Base-by-base conservation (phyloP, 140 eudicot species). In the Erigeron philadelphicus region DNA sequence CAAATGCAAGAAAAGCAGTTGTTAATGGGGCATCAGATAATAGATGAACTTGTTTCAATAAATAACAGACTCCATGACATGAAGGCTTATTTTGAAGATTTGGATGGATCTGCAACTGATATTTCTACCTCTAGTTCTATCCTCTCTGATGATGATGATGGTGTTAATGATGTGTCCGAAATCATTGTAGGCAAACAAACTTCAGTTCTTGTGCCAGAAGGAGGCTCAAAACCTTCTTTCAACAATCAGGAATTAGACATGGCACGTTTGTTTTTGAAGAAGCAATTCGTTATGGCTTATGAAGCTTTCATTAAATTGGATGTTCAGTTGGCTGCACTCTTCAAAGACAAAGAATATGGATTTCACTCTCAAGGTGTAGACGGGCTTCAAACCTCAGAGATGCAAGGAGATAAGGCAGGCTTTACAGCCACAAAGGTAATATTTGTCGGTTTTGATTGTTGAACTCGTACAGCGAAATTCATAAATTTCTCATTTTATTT, bases 31-130 rank as follows among this genome's bases (percentile, higher is more conserved):
- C 72, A 77, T 25, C 80, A 62, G 64, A 78, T 84, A 68, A 73
- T 71, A 40, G 72, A 79, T 62, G 86, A 78, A 82, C 91, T 87
- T 81, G 75, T 47, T 50, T 55, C 80, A 44, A 72, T 76, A 75
- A 85, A 75, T 75, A 52, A 73, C 54, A 78, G 69, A 70, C 81
- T 85, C 66, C 74, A 74, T 64, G 42, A 70, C 38, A 61, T 78
- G 61, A 80, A 56, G 75, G 80, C 64, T 19, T 69, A 44, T 71
- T 61, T 56, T 50, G 78, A 87, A 72, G 82, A 74, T 55, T 56
- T 72, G 72, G 85, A 82, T 48, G 81, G 64, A 73, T 73, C 73
- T 66, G 45, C 58, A 31, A 64, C 84, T 70, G 86, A 77, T 57
- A 23, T 49, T 73, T 87, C 84, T 67, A 58, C 78, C 70, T 68